Percentiles rank a stretch among this genome's conserved stretches.
phyloP scores from a whole-genome alignment of 2,329 filamentous ascomycete species.

The Monosporascus sp. region DNA sequence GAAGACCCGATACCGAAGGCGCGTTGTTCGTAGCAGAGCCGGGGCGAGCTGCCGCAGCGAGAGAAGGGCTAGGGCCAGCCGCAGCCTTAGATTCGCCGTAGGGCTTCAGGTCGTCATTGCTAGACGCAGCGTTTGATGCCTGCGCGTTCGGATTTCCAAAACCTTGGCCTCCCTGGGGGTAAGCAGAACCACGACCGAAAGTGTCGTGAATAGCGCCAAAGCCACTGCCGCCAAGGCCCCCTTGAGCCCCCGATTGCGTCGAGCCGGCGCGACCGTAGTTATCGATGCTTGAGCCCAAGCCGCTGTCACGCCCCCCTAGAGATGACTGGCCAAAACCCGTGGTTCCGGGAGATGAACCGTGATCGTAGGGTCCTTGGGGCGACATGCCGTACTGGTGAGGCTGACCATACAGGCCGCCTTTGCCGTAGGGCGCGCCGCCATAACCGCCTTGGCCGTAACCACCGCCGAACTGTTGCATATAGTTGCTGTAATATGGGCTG shows the following conservation, averaged over 20 bases:
- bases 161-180: slow-evolving; percentile 49
- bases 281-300: slow-evolving; percentile 43
- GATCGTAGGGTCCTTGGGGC: slow-evolving; percentile 52
- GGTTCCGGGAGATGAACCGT: slow-evolving; percentile 46
- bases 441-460: slow-evolving; percentile 49
- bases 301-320: slow-evolving; percentile 46
- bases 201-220: slow-evolving; percentile 52
- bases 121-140: slow-evolving; percentile 35
- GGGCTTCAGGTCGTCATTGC: slow-evolving; percentile 52
- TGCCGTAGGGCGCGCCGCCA: slow-evolving; percentile 45
- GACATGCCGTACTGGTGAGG: slow-evolving; percentile 50
- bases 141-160: slow-evolving; percentile 47
- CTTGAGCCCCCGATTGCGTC: slow-evolving; percentile 44
- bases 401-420: slow-evolving; percentile 50
- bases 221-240: slow-evolving; percentile 43
- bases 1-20: slow-evolving; percentile 48
- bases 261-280: slow-evolving; percentile 50
- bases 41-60: slow-evolving; percentile 50
- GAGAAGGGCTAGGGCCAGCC: slow-evolving; percentile 51
- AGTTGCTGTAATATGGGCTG: slow-evolving; percentile 59
- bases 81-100: slow-evolving; percentile 51
- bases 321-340: slow-evolving; percentile 48
- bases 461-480: slow-evolving; percentile 45
- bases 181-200: slow-evolving; percentile 48
- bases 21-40: slow-evolving; percentile 53